A percentile compares a stretch with the other conserved stretches of the same genome.
phyloP scores from a whole-genome alignment of 2,329 filamentous ascomycete genomes.

The Beauveria pseudobassiana region DNA sequence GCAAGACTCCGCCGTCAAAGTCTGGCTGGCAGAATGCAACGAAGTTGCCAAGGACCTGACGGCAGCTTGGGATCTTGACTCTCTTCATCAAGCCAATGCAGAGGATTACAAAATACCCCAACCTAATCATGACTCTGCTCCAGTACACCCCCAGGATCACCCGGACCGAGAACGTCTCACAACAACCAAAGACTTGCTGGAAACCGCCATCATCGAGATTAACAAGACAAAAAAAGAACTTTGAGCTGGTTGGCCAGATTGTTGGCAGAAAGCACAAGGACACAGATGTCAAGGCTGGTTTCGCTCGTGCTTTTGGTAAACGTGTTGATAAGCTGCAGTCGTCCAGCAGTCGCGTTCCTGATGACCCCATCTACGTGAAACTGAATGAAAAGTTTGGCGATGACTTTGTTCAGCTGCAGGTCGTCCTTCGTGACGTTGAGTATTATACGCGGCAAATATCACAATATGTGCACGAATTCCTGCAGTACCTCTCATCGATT shows the following conservation, averaged over 20 bases:
- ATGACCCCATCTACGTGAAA: conserved; percentile 75
- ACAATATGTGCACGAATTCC: conserved; percentile 72
- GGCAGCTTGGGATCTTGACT: conserved; percentile 88
- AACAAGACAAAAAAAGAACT: conserved; percentile 96
- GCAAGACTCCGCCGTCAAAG: conserved; percentile 56
- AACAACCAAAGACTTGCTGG: conserved; percentile 43
- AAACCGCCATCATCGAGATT: conserved; percentile 72
- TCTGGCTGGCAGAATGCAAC: conserved; percentile 92
- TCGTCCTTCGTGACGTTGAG: conserved; percentile 89
- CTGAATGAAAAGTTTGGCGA: conserved; percentile 83
- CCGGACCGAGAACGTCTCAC: conserved; percentile 66
- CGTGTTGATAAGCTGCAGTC: conserved; percentile 77
- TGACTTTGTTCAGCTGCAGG: conserved; percentile 85
- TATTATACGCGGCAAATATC: conserved; percentile 79
- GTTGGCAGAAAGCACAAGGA: conserved; percentile 81
- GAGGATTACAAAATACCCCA: conserved; percentile 86
- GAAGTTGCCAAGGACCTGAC: conserved; percentile 89
- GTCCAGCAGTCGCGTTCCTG: conserved; percentile 51
- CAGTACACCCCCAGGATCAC: conserved; percentile 73
- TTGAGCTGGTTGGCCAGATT: conserved; percentile 84
- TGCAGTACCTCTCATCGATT: conserved; percentile 73
- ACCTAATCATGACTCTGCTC: conserved; percentile 73
- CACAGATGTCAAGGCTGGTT: conserved; percentile 74
- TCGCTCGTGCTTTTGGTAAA: conserved; percentile 85
- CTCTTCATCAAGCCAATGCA: conserved; percentile 96